These are phyloP conservation scores for Sarocladium oryzae DNA, from an alignment of 2,329 filamentous ascomycete species.

Conservation along the genomic window DNA sequence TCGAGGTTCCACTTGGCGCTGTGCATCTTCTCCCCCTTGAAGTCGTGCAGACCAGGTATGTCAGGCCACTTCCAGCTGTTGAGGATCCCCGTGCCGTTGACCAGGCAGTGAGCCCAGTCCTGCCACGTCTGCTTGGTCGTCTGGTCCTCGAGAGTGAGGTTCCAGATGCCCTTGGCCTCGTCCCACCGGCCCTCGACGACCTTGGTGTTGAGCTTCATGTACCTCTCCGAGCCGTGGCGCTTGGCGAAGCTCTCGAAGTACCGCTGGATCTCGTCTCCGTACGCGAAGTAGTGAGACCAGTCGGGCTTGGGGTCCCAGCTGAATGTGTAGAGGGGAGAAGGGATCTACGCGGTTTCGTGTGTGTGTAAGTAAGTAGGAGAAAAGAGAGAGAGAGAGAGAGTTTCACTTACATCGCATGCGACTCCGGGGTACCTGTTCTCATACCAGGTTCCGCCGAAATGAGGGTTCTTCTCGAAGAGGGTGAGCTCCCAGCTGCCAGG, in stretches of 20 bases:
- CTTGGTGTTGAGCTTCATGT: constrained; percentile 35
- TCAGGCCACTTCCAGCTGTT: constrained; percentile 47
- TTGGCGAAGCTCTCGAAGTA: constrained; percentile 37
- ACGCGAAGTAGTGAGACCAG: constrained; percentile 36
- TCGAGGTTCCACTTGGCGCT: constrained; percentile 41
- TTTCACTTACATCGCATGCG: constrained; percentile 44
- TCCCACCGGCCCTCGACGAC: constrained; percentile 38
- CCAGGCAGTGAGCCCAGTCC: constrained; percentile 39
- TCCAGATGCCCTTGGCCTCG: constrained; percentile 32
- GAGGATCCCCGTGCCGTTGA: constrained; percentile 42
- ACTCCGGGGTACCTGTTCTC: constrained; percentile 44
- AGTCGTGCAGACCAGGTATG: constrained; percentile 42
- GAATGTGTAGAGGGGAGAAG: constrained; percentile 52
- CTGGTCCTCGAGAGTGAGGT: constrained; percentile 20
- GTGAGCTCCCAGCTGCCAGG: constrained; percentile 23
- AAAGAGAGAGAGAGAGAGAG: too few species aligned
- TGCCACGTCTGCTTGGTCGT: constrained; percentile 15
- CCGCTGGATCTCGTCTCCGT: constrained; percentile 34
- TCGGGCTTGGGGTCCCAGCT: constrained; percentile 49
- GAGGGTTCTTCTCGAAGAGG: constrained; percentile 26
- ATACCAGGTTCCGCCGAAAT: constrained; percentile 44
- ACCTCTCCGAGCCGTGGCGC: constrained; percentile 30
- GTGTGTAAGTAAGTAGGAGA: not conserved
- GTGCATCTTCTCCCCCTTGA: constrained; percentile 45
- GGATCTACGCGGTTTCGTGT: constrained; percentile 36